phyloP scores from a whole-genome alignment of 768 basidiomycete genomes.

The Phylloporus arenicola region DNA sequence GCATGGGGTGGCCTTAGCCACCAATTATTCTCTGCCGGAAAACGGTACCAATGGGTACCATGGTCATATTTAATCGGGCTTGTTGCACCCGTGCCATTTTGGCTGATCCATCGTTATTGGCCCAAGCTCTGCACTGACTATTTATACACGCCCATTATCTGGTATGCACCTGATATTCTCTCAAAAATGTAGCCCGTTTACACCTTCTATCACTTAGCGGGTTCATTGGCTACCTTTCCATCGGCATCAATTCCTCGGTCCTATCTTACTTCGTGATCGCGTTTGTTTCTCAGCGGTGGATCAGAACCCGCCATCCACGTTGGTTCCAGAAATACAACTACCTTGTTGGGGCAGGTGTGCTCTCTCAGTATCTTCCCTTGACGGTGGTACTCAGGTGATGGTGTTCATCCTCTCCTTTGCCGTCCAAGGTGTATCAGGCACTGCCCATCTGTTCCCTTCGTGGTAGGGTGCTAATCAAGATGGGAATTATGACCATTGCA shows the following conservation, averaged over 20 bases:
- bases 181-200: background rate
- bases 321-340: constrained; percentile 38
- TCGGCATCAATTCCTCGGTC: constrained; percentile 25
- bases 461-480: constrained; percentile 60
- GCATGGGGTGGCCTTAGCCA: constrained; percentile 37
- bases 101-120: constrained; percentile 35
- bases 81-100: constrained; percentile 37
- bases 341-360: constrained; percentile 37
- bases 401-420: constrained; percentile 47
- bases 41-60: constrained; percentile 37
- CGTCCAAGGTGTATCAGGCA: constrained; percentile 47
- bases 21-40: constrained; percentile 30
- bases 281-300: constrained; percentile 35
- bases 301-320: constrained; percentile 32
- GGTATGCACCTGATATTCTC: constrained; percentile 10
- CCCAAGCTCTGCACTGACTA: constrained; percentile 28
- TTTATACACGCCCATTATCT: constrained; percentile 28
- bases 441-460: constrained; percentile 43
- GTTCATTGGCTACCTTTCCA: constrained; percentile 13
- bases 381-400: constrained; percentile 45
- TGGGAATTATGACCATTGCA: constrained; percentile 33
- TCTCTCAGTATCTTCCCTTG: constrained; percentile 11
- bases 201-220: background rate
- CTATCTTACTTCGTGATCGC: constrained; percentile 17
- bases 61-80: constrained; percentile 33